These are phyloP conservation scores for Allomyces macrogynus DNA, from an alignment of 192 early-diverging fungal genomes.

Conservation along the genomic window DNA sequence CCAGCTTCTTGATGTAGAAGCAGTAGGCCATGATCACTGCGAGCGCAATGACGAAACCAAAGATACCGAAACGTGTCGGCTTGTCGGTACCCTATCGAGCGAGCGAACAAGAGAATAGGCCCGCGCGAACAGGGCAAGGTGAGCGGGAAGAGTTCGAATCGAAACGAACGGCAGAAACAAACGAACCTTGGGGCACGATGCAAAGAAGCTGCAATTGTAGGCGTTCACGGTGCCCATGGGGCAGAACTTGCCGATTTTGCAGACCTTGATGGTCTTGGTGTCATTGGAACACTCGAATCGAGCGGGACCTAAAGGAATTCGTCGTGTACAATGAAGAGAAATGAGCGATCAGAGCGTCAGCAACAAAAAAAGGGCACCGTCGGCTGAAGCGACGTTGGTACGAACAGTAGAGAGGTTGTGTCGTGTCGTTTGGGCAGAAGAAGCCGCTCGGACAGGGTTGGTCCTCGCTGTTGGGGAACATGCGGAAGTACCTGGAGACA, in stretches of 20 bases:
- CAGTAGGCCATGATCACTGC: neutral
- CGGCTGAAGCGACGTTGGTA: constrained; percentile 27
- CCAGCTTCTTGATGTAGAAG: neutral
- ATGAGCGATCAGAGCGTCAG: no score
- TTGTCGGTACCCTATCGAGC: constrained; percentile 1
- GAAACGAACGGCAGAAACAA: neutral
- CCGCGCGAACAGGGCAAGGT: constrained; percentile 14
- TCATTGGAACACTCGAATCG: constrained; percentile 3
- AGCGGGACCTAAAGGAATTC: no score
- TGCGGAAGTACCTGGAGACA: neutral
- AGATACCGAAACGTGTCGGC: neutral
- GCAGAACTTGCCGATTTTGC: constrained; percentile 32
- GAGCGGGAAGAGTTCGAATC: constrained; percentile 11
- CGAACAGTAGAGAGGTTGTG: constrained; percentile 39
- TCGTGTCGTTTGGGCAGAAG: constrained; percentile 25
- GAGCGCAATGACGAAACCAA: neutral
- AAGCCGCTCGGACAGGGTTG: constrained; percentile 11
- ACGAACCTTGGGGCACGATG: neutral
- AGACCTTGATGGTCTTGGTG: constrained; percentile 16
- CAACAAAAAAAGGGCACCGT: no score
- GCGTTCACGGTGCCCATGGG: constrained; percentile 20
- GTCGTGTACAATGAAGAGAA: no score
- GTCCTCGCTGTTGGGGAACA: neutral
- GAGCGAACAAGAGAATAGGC: constrained; percentile 10
- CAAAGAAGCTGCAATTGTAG: constrained; percentile 6